A percentile compares a stretch with the other conserved stretches of the same genome.
These are phyloP conservation scores for Chlamydomonas sp. DNA, from an alignment of 139 green algal species.

Conservation along the genomic window DNA sequence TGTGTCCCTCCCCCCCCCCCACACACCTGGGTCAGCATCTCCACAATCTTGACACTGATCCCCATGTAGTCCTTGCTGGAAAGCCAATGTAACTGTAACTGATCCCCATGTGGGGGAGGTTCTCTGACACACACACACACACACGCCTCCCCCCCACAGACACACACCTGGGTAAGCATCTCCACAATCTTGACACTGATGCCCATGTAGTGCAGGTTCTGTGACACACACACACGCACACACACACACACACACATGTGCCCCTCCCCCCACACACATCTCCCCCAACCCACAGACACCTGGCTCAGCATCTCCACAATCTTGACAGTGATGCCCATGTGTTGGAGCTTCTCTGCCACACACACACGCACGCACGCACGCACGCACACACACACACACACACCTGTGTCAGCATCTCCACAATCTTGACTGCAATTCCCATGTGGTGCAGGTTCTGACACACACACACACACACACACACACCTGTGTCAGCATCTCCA, in stretches of 20 bases:
- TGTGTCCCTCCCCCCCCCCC: no score
- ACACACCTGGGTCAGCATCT: no score
- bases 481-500: slow-evolving; percentile 45
- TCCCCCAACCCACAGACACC: slow-evolving; percentile 13
- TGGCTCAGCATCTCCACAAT: no score
- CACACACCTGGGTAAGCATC: no score
- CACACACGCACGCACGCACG: slow-evolving; percentile 30
- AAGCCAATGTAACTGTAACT: background rate
- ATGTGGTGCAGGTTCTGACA: slow-evolving; percentile 49
- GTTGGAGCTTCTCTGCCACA: slow-evolving; percentile 38
- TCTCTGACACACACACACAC: slow-evolving; percentile 27
- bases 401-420: no score
- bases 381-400: no score
- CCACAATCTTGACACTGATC: slow-evolving; percentile 33
- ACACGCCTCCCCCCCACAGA: no score
- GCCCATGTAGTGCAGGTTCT: slow-evolving; percentile 46
- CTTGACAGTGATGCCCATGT: slow-evolving; percentile 33
- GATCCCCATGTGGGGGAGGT: slow-evolving; percentile 34
- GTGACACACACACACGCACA: no score
- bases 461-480: no score
- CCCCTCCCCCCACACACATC: background rate
- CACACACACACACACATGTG: background rate
- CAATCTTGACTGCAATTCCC: slow-evolving; percentile 31
- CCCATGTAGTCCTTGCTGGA: no score
- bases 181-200: slow-evolving; percentile 36